Base-by-base conservation (phyloP, 192 early-diverging fungal species). In the Linnemannia exigua region DNA sequence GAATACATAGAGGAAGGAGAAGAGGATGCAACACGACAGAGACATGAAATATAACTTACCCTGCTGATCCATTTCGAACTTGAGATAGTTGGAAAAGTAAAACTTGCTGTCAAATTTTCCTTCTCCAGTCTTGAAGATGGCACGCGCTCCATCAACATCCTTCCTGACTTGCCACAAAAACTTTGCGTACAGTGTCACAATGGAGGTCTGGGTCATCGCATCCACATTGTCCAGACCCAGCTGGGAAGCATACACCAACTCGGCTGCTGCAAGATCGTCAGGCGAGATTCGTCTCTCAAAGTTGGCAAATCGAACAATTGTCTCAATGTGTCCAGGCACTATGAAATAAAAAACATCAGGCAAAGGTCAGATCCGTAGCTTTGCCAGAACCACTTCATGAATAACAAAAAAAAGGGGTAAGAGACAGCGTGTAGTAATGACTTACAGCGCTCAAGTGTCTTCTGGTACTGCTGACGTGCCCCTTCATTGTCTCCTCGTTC, bases 261-360 rank as follows among this genome's bases (percentile, higher is more conserved):
- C 81, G 11, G 89, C 69, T 19, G 88, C 85, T 25, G 87, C 63
- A 25, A 88, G 88, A 47, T 85, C 88, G 15, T 84, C 66, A 6
- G 88, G 84, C 20, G 88, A 80, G 31, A 90, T 90, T 35, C 95
- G 87, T 28, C 93, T 86, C 70, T 95, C 92, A 81, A 95, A 95
- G 79, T 95, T 89, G 14, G 90, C 89, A 79, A 87, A 93, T 41
- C 92, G 92, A 37, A 90, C 84, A 41, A 94, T 80, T 2, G 93
- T 90, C 72, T 95, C 95, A 19, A 93, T 87, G 72, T 94, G 94
- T 25, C 90, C 93, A 28, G 93, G 92, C 52, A 93, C 94, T 95
- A 76, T 47, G 16, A 61, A 52, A 68, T 6, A 44, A 44, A 44
- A n/a, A n/a, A n/a, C n/a, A n/a, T 44, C 5, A 44, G 9, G 41